phyloP scores from a whole-genome alignment of 2,329 filamentous ascomycete genomes.

The Xylaria sp. region DNA sequence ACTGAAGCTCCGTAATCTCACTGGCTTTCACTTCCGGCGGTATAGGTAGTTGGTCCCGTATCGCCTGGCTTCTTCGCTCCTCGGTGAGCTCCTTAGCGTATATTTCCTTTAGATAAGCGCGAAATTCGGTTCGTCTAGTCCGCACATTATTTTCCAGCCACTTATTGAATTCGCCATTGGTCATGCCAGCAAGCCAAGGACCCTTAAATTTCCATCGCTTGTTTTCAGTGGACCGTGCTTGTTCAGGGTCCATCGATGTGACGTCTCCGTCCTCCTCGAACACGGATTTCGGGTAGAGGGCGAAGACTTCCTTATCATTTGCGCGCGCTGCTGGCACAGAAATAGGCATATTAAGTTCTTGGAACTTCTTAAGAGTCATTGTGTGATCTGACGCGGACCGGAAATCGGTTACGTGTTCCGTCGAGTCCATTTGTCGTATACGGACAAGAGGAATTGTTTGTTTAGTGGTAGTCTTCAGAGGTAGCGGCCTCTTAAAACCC shows the following conservation, averaged over 20 bases:
- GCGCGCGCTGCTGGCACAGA: slow-evolving; percentile 57
- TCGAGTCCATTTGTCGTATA: slow-evolving; percentile 81
- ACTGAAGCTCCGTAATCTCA: slow-evolving; percentile 62
- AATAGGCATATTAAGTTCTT: slow-evolving; percentile 81
- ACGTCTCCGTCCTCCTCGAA: slow-evolving; percentile 70
- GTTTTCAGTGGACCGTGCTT: slow-evolving; percentile 53
- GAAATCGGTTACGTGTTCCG: slow-evolving; percentile 91
- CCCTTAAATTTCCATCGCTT: slow-evolving; percentile 74
- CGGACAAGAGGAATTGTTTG: slow-evolving; percentile 80
- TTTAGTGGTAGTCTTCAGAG: slow-evolving; percentile 77
- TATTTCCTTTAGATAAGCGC: slow-evolving; percentile 61
- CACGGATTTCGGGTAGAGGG: slow-evolving; percentile 58
- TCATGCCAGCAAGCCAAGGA: slow-evolving; percentile 73
- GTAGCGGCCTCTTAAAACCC: slow-evolving; percentile 89
- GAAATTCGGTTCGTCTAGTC: slow-evolving; percentile 65
- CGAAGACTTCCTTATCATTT: slow-evolving; percentile 35
- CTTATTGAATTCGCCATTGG: slow-evolving; percentile 67
- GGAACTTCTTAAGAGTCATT: slow-evolving; percentile 84
- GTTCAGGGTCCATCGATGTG: slow-evolving; percentile 56
- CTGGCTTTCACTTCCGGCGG: slow-evolving; percentile 49
- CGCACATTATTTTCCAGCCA: slow-evolving; percentile 67
- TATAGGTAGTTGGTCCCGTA: slow-evolving; percentile 52
- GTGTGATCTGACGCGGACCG: slow-evolving; percentile 84
- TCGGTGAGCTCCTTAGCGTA: slow-evolving; percentile 60
- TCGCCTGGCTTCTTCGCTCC: slow-evolving; percentile 52